phyloP scores from a whole-genome alignment of 768 basidiomycete genomes.

The Russula sp. region DNA sequence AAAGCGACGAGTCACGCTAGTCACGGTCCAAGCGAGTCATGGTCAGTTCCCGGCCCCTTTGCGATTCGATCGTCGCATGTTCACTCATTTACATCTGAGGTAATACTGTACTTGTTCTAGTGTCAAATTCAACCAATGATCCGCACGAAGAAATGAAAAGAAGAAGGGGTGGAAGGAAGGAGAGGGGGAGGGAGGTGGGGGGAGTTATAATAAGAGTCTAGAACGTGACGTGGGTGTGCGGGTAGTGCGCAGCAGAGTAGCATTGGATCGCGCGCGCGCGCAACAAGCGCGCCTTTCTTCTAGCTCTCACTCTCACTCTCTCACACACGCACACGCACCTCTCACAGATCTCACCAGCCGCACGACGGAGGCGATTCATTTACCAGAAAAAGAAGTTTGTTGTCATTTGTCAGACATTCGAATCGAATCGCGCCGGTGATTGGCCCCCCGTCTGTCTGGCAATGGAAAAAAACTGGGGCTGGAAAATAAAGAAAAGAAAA shows the following conservation, averaged over 20 bases:
- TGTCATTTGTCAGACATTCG: not conserved
- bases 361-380: not conserved
- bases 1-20: too few relatives aligned
- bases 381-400: not conserved
- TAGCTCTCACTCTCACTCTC: too few relatives aligned
- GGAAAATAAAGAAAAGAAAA: not conserved
- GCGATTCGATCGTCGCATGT: not conserved
- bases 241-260: not conserved
- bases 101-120: not conserved
- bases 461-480: not conserved
- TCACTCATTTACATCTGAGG: not conserved
- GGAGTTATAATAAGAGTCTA: too few relatives aligned
- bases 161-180: too few relatives aligned
- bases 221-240: not conserved
- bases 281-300: not conserved
- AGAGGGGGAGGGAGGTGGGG: too few relatives aligned
- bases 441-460: not conserved
- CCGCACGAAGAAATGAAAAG: not conserved
- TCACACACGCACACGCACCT: too few relatives aligned
- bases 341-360: too few relatives aligned
- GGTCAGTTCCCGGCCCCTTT: too few relatives aligned
- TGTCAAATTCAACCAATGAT: conserved; percentile 1
- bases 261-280: not conserved
- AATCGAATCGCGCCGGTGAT: not conserved
- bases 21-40: too few relatives aligned